Evolutionary conservation across 2,329 filamentous ascomycete genomes (phyloP).

Genomic region (Akanthomyces uredinophilus): DNA sequence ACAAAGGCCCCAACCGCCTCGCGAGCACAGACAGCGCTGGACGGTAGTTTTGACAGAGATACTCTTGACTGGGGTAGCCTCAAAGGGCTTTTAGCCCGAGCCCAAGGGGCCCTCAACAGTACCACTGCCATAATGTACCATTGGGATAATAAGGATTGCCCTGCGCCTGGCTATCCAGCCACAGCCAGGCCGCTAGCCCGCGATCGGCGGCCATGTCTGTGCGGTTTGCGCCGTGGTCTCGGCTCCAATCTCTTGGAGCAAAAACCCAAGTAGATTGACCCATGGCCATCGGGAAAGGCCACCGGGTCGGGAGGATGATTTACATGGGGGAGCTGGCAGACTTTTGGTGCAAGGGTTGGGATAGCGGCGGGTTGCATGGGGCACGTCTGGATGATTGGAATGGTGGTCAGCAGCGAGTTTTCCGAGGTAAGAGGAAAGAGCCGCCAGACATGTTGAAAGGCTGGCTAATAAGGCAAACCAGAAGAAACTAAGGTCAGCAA

Average conservation of each 20-base stretch:
- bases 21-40: slow-evolving; percentile 2
- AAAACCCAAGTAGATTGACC: neutral
- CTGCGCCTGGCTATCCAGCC: neutral
- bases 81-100: neutral
- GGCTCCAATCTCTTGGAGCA: neutral
- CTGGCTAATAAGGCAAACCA: neutral
- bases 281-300: neutral
- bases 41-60: neutral
- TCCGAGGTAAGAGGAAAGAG: neutral
- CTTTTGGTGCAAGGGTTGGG: neutral
- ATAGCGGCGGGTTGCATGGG: neutral
- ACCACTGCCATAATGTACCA: too few relatives aligned
- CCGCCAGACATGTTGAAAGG: neutral
- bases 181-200: neutral
- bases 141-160: neutral
- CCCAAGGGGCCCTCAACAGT: neutral
- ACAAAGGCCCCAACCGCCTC: neutral
- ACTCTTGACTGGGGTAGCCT: neutral
- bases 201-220: neutral
- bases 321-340: neutral
- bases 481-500: neutral
- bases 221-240: neutral
- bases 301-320: neutral
- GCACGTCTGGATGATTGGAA: neutral
- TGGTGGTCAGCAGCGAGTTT: neutral